Percentiles rank a stretch among this genome's conserved stretches.
These are phyloP conservation scores for Botryotinia narcissicola DNA, from an alignment of 2,329 filamentous ascomycete species.

Conservation along the genomic window DNA sequence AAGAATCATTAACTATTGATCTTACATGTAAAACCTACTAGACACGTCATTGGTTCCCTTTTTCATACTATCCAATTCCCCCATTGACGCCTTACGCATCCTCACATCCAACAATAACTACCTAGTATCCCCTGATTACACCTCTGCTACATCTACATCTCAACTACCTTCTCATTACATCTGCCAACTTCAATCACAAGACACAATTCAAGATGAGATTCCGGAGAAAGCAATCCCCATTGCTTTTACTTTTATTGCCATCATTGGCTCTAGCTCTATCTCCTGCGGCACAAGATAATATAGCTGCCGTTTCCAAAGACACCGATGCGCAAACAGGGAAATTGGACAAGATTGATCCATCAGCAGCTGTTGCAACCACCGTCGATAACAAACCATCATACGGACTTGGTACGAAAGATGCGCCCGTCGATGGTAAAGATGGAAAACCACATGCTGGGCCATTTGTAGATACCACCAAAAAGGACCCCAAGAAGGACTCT, in stretches of 20 bases:
- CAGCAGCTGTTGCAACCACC: conserved; percentile 29
- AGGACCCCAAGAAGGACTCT: conserved; percentile 49
- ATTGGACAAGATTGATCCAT: conserved; percentile 17
- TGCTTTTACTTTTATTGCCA: conserved; percentile 61
- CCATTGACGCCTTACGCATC: not conserved
- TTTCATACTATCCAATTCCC: not conserved
- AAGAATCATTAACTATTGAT: not conserved
- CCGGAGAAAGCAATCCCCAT: conserved; percentile 50
- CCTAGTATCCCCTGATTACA: not conserved
- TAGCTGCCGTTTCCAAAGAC: conserved; percentile 29
- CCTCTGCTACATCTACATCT: not conserved
- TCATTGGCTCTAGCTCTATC: conserved; percentile 49
- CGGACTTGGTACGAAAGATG: conserved; percentile 65
- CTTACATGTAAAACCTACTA: not conserved
- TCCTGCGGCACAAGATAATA: conserved; percentile 31
- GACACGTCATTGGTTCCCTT: conserved; percentile 4
- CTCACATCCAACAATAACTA: not conserved
- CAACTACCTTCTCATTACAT: not conserved
- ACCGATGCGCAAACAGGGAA: conserved; percentile 27
- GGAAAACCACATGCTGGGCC: conserved; percentile 91
- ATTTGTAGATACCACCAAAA: conserved; percentile 58
- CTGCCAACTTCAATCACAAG: not conserved
- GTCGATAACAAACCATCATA: conserved; percentile 36
- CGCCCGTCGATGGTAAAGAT: conserved; percentile 87
- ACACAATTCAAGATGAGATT: conserved; percentile 53